Evolutionary conservation across 225 moss, liverwort and hornwort genomes (phyloP), one percentile per base, ranked within the genome.

Genomic region (Straminergon stramineum): DNA sequence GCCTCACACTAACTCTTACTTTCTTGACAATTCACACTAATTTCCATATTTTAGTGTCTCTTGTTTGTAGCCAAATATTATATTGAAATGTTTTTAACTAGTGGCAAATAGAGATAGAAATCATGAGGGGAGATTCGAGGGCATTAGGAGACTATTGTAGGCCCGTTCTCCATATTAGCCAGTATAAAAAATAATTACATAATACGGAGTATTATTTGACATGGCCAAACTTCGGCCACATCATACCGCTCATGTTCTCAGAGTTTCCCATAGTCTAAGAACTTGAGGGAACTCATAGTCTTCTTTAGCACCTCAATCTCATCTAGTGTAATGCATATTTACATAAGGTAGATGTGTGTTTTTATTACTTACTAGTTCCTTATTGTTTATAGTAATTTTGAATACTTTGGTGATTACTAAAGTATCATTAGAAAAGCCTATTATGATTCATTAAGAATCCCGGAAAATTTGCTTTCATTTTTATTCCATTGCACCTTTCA

Each of bases 291-390:
- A 45, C 45, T 45, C 45, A 45, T 45, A 45, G 45, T 45, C 45
- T 45, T 45, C 6, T 45, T 45, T 45, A 45, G 45, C 8, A 45
- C 45, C 45, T 45, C 45, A 45, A 45, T 45, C 45, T 45, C 45
- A 45, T 45, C 45, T 45, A 45, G 45, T 45, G 45, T 24, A 56
- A 16, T 37, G 56, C 4, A 3, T 56, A 10, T 24, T 37, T 24
- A 15, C 2, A 0, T 23, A 32, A 6, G 0, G 8, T 56, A 26
- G 9, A n/a, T 37, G 9, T 56, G 1, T 16, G 9, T 37, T 26
- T 74, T 79, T n/a, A 26, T 79, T 57, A 24, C 23, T 37, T 37
- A 8, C 2, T 8, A 2, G 15, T 22, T 35, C 28, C 4, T 22
- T 68, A 73, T 52, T 52, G 9, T 35, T 37, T 2, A 15, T 35